These are phyloP conservation scores for Clonostachys chloroleuca DNA, from an alignment of 2,329 filamentous ascomycete species.

Conservation along the genomic window DNA sequence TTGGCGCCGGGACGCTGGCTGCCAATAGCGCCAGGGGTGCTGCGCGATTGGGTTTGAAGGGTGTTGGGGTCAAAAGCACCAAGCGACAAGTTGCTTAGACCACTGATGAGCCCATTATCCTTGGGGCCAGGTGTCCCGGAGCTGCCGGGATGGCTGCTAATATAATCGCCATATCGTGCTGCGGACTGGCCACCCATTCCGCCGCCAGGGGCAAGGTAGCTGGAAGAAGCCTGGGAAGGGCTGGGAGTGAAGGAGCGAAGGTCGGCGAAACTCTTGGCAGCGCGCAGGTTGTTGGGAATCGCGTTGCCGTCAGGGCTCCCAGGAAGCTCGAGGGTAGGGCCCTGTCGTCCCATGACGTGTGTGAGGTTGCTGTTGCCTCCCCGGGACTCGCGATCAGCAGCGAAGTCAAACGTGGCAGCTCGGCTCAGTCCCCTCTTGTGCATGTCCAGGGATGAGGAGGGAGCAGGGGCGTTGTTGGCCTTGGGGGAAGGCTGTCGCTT, in stretches of 20 bases:
- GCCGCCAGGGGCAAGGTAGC: slow-evolving; percentile 53
- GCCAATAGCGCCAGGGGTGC: slow-evolving; percentile 57
- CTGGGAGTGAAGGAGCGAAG: slow-evolving; percentile 93
- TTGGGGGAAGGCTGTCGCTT: slow-evolving; percentile 54
- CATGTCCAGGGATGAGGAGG: slow-evolving; percentile 67
- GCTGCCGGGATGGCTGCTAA: slow-evolving; percentile 25
- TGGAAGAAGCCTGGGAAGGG: slow-evolving; percentile 78
- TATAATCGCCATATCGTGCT: slow-evolving; percentile 41
- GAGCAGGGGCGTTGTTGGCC: slow-evolving; percentile 50
- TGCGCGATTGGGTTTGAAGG: slow-evolving; percentile 29
- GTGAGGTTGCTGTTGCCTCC: slow-evolving; percentile 62
- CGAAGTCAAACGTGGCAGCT: slow-evolving; percentile 96
- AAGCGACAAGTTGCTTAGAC: slow-evolving; percentile 45
- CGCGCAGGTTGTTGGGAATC: slow-evolving; percentile 76
- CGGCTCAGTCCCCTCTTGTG: slow-evolving; percentile 83
- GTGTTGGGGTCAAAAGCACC: slow-evolving; percentile 43
- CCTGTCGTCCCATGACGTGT: slow-evolving; percentile 73
- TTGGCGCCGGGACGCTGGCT: slow-evolving; percentile 56
- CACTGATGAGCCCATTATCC: slow-evolving; percentile 37
- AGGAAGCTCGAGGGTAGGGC: slow-evolving; percentile 82
- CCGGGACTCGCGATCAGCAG: slow-evolving; percentile 68
- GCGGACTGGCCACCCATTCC: slow-evolving; percentile 40
- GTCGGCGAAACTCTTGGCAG: slow-evolving; percentile 95
- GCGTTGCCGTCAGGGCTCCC: slow-evolving; percentile 63
- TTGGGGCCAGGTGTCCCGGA: slow-evolving; percentile 29